phyloP scores from a whole-genome alignment of 2,329 filamentous ascomycete genomes.

The Aureobasidium subglaciale region DNA sequence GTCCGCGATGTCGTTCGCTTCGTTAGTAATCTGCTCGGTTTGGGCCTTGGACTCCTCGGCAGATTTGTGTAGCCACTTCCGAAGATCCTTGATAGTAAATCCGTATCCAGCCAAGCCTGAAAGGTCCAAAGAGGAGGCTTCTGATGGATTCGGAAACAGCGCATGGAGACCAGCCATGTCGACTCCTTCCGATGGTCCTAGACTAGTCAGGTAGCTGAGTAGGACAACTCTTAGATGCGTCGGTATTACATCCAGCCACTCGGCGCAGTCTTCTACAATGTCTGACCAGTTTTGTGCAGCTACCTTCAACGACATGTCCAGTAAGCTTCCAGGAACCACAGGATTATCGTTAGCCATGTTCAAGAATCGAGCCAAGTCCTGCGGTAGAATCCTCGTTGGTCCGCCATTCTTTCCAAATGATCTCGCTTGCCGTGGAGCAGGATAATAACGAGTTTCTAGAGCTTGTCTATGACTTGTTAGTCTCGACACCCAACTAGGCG shows the following conservation, averaged over 20 bases:
- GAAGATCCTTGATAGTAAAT: constrained; percentile 44
- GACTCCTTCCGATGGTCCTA: constrained; percentile 37
- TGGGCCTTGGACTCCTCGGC: not conserved
- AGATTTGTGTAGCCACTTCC: constrained; percentile 33
- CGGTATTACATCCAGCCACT: constrained; percentile 47
- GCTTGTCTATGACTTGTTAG: constrained; percentile 19
- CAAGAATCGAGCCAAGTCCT: constrained; percentile 23
- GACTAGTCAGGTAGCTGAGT: constrained; percentile 50
- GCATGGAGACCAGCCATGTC: constrained; percentile 41
- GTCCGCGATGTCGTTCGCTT: constrained; percentile 23
- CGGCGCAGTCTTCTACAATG: constrained; percentile 50
- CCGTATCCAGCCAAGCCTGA: constrained; percentile 41
- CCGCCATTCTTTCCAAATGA: constrained; percentile 16
- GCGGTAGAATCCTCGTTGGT: constrained; percentile 22
- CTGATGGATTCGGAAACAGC: constrained; percentile 43
- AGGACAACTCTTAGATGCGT: constrained; percentile 45
- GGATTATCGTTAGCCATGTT: constrained; percentile 18
- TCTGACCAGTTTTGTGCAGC: constrained; percentile 51
- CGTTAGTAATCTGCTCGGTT: not conserved
- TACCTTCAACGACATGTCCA: constrained; percentile 45
- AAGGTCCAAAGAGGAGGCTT: constrained; percentile 47
- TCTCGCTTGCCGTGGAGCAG: not conserved
- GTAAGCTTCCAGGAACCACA: constrained; percentile 34
- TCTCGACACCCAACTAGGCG: constrained; percentile 37
- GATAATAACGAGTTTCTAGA: not conserved